phyloP scores from a whole-genome alignment of 2,329 filamentous ascomycete species.

The Scorias spongiosa region DNA sequence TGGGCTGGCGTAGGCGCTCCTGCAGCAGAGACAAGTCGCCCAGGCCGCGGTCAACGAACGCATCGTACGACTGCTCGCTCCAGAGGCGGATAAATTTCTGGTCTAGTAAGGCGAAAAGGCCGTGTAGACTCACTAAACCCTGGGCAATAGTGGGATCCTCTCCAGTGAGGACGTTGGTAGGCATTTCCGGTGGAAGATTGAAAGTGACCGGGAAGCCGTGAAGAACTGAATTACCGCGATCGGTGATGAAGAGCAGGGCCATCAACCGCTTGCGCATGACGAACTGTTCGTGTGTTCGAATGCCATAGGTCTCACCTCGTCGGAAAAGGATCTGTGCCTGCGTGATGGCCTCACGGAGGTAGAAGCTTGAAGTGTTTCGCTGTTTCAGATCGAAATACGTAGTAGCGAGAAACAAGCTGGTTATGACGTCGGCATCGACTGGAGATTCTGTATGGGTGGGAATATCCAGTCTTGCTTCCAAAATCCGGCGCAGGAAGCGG shows the following conservation, averaged over 20 bases:
- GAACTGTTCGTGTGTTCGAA: neutral
- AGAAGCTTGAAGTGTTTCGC: constrained; percentile 8
- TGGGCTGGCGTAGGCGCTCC: constrained; percentile 2
- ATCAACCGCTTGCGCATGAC: constrained; percentile 4
- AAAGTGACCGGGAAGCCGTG: constrained; percentile 8
- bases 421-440: constrained; percentile 4
- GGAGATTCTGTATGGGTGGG: constrained; percentile 3
- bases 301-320: neutral
- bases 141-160: constrained; percentile 5
- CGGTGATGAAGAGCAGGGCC: constrained; percentile 8
- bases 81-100: constrained; percentile 5
- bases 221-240: constrained; percentile 6
- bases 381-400: constrained; percentile 8
- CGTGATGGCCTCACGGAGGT: constrained; percentile 8
- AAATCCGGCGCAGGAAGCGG: constrained; percentile 5
- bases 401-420: constrained; percentile 6
- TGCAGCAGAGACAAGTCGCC: constrained; percentile 3
- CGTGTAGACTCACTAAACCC: constrained; percentile 4
- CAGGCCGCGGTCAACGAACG: constrained; percentile 1
- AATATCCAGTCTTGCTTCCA: constrained; percentile 2
- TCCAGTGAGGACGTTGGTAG: constrained; percentile 1
- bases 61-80: constrained; percentile 2
- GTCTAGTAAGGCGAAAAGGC: constrained; percentile 7
- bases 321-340: constrained; percentile 2
- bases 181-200: constrained; percentile 1